Evolutionary conservation across 352 stramenopile genomes (phyloP), one percentile per base, ranked within the genome.

Genomic region (Thraustotheca clavata): DNA sequence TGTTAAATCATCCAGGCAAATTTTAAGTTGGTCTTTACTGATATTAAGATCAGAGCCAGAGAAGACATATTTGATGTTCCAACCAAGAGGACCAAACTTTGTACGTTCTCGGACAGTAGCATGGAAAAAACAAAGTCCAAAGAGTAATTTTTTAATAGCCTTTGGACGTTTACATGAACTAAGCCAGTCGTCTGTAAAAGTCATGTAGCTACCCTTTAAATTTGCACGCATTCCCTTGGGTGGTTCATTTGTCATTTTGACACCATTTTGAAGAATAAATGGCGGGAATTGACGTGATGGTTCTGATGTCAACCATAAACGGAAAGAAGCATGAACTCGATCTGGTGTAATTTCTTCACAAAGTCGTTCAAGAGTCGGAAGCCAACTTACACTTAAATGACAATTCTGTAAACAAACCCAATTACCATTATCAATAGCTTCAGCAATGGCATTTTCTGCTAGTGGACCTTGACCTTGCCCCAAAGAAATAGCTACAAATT

Each of bases 381-480:
- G 76, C 94, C 95, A 98, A 31, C 80, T 96, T 3, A 96, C 90
- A 1, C 80, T 95, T 52, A 98, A 74, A 67, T 98, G 95, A 62
- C 92, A 98, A 68, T 98, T 98, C 75, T 98, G 92, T 0, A 98
- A 73, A 67, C 86, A 97, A 14, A 98, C 93, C 94, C 94, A 98
- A 14, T 88, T 93, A 36, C 87, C 94, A 29, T 94, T 97, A 69
- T 96, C 86, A 14, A 94, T 89, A 0, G 89, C 94, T 34, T 97
- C 88, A 1, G 91, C 83, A 59, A 98, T 98, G 22, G 92, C 79
- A 36, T 94, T 88, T 59, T 95, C 86, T 0, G 95, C 95, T 3
- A 98, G 88, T 0, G 88, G 76, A 0, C 91, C 94, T 69, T 98
- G 94, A 1, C 93, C 94, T 68, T 98, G 94, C 16, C 94, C 94